Percentiles rank a stretch among this genome's conserved stretches.
phyloP scores from a whole-genome alignment of 164 flowering plant genomes.

The Piper longum region DNA sequence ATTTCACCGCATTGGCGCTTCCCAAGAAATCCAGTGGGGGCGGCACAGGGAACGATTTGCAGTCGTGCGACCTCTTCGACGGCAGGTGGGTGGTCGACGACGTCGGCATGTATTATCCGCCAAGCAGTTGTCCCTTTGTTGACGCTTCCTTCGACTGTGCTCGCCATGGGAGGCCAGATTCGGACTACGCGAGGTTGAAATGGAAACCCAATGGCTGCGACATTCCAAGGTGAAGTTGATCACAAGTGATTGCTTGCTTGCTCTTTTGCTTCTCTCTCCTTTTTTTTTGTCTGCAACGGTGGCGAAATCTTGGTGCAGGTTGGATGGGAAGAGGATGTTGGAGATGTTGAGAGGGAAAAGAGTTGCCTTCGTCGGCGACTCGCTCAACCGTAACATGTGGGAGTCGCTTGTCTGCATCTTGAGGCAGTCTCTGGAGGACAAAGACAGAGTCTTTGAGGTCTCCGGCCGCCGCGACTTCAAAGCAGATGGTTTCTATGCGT shows the following conservation, averaged over 20 bases:
- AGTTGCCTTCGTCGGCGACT: conserved; percentile 38
- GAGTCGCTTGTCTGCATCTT: conserved; percentile 41
- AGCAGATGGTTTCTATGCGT: conserved; percentile 23
- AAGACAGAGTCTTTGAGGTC: conserved; percentile 27
- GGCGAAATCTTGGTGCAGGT: conserved; percentile 21
- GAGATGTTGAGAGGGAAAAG: conserved; percentile 32
- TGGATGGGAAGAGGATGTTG: conserved; percentile 26
- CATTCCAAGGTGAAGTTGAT: conserved; percentile 24
- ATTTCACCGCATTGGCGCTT: conserved; percentile 1
- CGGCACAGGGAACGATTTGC: conserved; percentile 3
- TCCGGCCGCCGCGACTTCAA: conserved; percentile 29
- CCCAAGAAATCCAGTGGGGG: conserved; percentile 6
- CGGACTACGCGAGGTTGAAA: conserved; percentile 18
- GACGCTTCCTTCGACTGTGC: conserved; percentile 48
- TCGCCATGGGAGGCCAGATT: conserved; percentile 43
- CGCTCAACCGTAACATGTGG: conserved; percentile 51
- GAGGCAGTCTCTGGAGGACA: conserved; percentile 18
- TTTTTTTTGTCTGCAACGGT: conserved; percentile 26
- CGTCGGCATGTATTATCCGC: conserved; percentile 25
- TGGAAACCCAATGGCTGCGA: conserved; percentile 44
- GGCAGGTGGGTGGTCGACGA: conserved; percentile 43
- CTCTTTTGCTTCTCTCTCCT: neutral
- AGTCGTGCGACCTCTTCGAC: conserved; percentile 41
- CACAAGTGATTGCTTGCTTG: neutral
- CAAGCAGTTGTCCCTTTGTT: conserved; percentile 43